Percentiles rank a stretch among this genome's conserved stretches.
phyloP scores from a whole-genome alignment of 2,329 filamentous ascomycete genomes.

The Clonostachys sp. region DNA sequence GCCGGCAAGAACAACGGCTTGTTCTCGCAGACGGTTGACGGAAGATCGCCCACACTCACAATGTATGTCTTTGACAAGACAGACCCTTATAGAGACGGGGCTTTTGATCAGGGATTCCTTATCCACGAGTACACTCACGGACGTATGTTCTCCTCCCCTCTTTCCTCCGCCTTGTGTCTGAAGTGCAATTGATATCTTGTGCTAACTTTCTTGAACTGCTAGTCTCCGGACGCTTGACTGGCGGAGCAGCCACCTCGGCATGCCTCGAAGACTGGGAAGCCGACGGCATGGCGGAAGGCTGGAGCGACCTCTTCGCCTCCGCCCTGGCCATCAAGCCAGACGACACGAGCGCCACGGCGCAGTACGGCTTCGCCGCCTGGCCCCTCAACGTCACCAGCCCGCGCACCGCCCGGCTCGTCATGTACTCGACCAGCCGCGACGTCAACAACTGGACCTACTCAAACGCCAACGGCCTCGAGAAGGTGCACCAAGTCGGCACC shows the following conservation, averaged over 20 bases:
- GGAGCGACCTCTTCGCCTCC: constrained; percentile 44
- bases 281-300: constrained; percentile 46
- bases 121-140: constrained; percentile 47
- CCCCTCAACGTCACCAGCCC: constrained; percentile 29
- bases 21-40: constrained; percentile 27
- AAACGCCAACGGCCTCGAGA: constrained; percentile 20
- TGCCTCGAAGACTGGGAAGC: constrained; percentile 36
- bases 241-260: constrained; percentile 39
- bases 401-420: constrained; percentile 36
- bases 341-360: constrained; percentile 35
- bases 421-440: constrained; percentile 38
- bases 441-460: constrained; percentile 34
- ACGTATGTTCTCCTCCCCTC: constrained; percentile 19
- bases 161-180: constrained; percentile 23
- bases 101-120: constrained; percentile 48
- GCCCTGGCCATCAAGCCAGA: constrained; percentile 36
- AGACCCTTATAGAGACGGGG: constrained; percentile 37
- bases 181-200: too few species aligned
- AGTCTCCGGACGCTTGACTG: constrained; percentile 44
- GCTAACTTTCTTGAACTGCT: too few species aligned
- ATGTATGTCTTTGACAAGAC: constrained; percentile 47
- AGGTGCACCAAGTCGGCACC: constrained; percentile 34
- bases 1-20: constrained; percentile 34
- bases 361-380: constrained; percentile 40
- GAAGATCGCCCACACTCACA: constrained; percentile 7